Base-by-base conservation (phyloP, 1,139 yeast genomes). In the Suhomyces bolitotheri region DNA sequence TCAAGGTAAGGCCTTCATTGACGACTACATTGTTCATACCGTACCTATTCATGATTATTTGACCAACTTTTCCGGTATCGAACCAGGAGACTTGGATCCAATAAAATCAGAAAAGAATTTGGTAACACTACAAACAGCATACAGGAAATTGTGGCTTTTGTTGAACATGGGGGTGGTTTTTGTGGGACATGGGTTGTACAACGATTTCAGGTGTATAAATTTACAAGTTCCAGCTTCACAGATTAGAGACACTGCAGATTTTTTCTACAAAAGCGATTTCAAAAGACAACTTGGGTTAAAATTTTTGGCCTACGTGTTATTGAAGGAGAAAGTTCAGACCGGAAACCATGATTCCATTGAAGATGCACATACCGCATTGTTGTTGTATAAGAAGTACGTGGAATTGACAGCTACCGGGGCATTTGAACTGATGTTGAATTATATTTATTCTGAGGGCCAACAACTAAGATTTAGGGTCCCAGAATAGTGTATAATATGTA, bases 301-400 rank as follows among this genome's bases (percentile, higher is more conserved):
- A 53, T 94, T 88, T 54, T 66, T 94, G 53, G 90, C 96, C 4
- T 90, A 88, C 71, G 80, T 80, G 20, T 68, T 92, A 34, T 67
- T 92, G 38, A 76, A 76, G 26, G 82, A 80, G 43, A 75, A 80
- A 33, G 96, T 94, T 14, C 98, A 94, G 58, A 80, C 80, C 2
- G 96, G 95, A 1, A 90, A 90, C 54, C 99, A 94, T 58, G 97
- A 94, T 56, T 90, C 97, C 1, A 88, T 92, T 29, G 98, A 94
- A 54, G 99, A 94, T 64, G 97, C 99, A 0, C 67, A 74, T 38
- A 83, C 94, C 9, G 98, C 99, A 0, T 71, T 94, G 47, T 61
- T 78, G 34, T 65, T 94, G 28, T 94, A 86, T 62, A 78, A 79
- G 46, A 81, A 78, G 53, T 90, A 86, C 51, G 62, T 76, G 49